Percentiles rank a stretch among this genome's conserved stretches.
Evolutionary conservation across 169 alveolate genomes (phyloP).

Genomic region (Eimeria zaria): DNA sequence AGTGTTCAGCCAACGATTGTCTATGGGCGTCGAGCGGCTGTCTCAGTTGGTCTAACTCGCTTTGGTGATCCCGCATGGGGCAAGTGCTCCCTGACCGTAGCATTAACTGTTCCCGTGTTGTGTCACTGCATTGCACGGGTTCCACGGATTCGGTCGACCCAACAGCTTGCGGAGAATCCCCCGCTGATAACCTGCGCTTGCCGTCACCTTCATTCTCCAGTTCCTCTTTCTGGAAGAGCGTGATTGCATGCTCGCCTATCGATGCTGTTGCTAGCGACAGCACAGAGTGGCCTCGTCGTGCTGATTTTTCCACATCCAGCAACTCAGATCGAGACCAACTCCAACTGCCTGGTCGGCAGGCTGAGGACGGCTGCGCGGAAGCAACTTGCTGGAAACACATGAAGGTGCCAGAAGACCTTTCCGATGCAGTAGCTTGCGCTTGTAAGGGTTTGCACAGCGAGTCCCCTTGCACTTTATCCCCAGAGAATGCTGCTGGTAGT

Average conservation of each 20-base stretch:
- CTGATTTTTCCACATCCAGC: background rate
- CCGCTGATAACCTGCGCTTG: no score
- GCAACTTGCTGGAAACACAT: background rate
- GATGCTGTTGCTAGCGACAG: background rate
- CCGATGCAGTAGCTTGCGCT: background rate
- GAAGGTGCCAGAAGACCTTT: background rate
- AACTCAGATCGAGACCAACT: background rate
- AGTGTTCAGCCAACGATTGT: background rate
- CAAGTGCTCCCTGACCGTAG: background rate
- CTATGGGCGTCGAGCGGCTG: constrained; percentile 36
- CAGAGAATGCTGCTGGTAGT: background rate
- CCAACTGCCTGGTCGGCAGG: background rate
- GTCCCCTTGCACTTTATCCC: background rate
- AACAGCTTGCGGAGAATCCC: background rate
- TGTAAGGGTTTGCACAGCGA: background rate
- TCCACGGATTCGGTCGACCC: no score
- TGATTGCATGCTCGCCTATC: background rate
- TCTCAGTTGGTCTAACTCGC: background rate
- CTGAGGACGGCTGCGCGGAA: background rate
- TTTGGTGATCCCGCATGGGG: background rate
- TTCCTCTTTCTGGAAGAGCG: background rate
- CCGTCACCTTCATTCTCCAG: background rate
- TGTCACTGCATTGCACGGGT: background rate
- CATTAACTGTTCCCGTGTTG: background rate
- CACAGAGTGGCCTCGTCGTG: background rate